Base-by-base conservation (phyloP, 768 basidiomycete species). In the Glaciozyma antarctica region DNA sequence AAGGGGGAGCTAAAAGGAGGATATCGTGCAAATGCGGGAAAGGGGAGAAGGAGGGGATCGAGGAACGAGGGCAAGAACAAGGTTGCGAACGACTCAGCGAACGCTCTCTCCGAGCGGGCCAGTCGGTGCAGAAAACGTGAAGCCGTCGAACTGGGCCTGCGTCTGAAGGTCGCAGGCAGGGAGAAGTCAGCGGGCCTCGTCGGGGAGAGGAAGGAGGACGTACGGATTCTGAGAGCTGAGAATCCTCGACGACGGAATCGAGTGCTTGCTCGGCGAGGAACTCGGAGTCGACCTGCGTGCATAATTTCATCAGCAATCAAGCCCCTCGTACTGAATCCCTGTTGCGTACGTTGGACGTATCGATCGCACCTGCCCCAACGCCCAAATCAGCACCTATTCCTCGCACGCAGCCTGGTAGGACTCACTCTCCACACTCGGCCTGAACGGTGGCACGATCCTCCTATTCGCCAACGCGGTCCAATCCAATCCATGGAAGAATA, bases 391-490 rank as follows among this genome's bases (percentile, higher is more conserved):
- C 53, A 17, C 32, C 2, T 6, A 48, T 22, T 32, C 53, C 30
- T 32, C 32, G 17, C 32, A 30, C 32, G 32, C 32, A 10, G 21
- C 4, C 17, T 21, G 7, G 12, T 48, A 3, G 17, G 6, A 55
- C 53, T 55, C 93, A 62, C 87, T 88, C 80, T 93, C 91, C 43
- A 98, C 94, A 68, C 87, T 90, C 16, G 94, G 94, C 77, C 97
- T 97, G 83, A 95, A 97, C 32, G 94, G 94, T 2, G 94, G 94
- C 69, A 92, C 89, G 48, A 97, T 91, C 80, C 90, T 90, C 84
- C 97, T 97, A 75, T 84, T 82, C 57, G 85, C 78, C 32, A 98
- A 80, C 68, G 80, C 82, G 75, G 83, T 83, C 78, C 92, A 97
- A 77, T 97, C 91, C 62, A 94, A 88, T 72, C 88, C 87, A 60